These are phyloP conservation scores for Guadua angustifolia DNA, from an alignment of 176 grass and related monocot genomes.

Conservation along the genomic window DNA sequence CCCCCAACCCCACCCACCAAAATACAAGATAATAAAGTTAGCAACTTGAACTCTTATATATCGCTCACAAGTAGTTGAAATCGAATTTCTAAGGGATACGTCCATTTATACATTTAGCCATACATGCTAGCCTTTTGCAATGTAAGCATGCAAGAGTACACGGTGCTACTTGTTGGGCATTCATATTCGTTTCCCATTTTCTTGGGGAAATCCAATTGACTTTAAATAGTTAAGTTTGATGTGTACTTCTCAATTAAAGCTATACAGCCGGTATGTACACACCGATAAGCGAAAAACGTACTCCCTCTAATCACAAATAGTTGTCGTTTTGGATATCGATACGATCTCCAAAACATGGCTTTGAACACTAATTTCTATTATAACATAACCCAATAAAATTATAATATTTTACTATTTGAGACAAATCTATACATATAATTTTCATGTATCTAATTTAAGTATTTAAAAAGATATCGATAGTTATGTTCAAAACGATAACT, in stretches of 20 bases:
- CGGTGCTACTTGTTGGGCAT: conserved; percentile 15
- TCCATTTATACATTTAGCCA: conserved; percentile 5
- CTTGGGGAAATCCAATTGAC: conserved; percentile 50
- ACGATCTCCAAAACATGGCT: no score
- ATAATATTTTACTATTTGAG: no score
- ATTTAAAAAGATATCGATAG: no score
- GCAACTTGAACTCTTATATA: conserved; percentile 37
- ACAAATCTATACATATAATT: no score
- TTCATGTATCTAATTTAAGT: no score
- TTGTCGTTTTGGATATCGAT: no score
- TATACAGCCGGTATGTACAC: background rate
- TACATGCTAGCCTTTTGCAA: background rate
- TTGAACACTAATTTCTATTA: no score
- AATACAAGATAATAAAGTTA: conserved; percentile 23
- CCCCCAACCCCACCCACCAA: background rate
- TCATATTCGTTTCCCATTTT: conserved; percentile 45
- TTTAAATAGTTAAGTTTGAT: conserved; percentile 30
- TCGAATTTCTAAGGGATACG: conserved; percentile 15
- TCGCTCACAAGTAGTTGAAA: conserved; percentile 10
- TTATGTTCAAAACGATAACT: no score
- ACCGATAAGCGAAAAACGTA: background rate
- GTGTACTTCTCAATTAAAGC: conserved; percentile 30
- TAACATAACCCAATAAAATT: no score
- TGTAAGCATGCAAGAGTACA: conserved; percentile 10
- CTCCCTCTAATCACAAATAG: no score